Base-by-base conservation (phyloP, 2,329 filamentous ascomycete species). In the Fusarium tjaetaba region DNA sequence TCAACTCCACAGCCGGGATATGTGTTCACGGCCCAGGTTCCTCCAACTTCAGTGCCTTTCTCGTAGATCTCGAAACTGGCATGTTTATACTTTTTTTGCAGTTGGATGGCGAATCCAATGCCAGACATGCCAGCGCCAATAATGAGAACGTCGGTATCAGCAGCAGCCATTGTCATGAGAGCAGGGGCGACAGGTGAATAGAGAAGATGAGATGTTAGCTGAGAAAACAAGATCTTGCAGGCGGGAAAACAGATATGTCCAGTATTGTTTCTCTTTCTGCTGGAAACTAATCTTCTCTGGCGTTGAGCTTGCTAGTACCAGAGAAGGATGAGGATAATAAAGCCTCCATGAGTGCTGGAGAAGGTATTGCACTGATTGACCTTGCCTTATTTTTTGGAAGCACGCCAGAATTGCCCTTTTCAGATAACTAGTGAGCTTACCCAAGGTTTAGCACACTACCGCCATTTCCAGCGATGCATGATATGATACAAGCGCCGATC, bases 1-100 rank as follows among this genome's bases (percentile, higher is more conserved):
- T 52, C 48, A 52, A 52, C 30, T 34, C 48, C 48, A n/a, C 48
- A 52, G 5, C 48, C 48, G 8, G 48, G 48, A 20, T 52, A 52
- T 7, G 48, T 52, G 48, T 52, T 52, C 4, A 52, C 48, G n/a
- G 48, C 48, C 48, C 48, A 52, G 16, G 48, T 52, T 52, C 48
- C 48, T 52, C 48, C 48, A 24, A 52, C 48, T 4, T 52, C 48
- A 5, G 48, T 20, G 30, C 48, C 30, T 26, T 52, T 52, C n/a
- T 52, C 48, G 32, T 52, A 52, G 1, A 52, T 14, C 20, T 36
- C 48, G 8, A 52, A 52, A 20, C 11, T 36, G n/a, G 48, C 48
- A 52, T 52, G 4, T 24, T 34, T 52, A 16, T 52, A 36, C n/a
- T 52, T 52, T 8, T 52, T 52, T 9, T 36, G 48, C 16, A 52